Conservation (phyloP, 768 basidiomycete species). For the Leccinum obscurum region DNA sequence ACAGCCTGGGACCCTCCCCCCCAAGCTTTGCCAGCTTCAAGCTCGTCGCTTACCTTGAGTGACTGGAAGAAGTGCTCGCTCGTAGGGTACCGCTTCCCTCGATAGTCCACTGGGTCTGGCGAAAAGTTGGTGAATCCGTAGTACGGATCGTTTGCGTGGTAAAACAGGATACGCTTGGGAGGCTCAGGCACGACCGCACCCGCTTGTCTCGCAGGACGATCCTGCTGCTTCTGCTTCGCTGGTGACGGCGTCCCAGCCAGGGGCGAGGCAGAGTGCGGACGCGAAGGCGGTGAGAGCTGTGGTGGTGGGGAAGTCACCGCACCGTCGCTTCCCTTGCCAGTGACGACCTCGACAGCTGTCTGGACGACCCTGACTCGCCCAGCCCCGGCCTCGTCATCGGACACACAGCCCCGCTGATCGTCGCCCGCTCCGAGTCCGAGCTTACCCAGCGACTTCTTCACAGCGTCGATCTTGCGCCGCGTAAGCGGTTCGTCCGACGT, state of each 20-base stretch:
- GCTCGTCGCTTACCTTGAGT: slow-evolving; percentile 35
- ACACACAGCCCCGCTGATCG: slow-evolving; percentile 26
- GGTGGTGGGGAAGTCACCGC: slow-evolving; percentile 3
- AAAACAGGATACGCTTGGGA: slow-evolving; percentile 33
- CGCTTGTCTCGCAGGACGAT: neutral
- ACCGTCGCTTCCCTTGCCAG: slow-evolving; percentile 5
- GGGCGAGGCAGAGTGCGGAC: slow-evolving; percentile 21
- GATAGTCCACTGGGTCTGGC: slow-evolving; percentile 40
- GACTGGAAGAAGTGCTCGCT: slow-evolving; percentile 51
- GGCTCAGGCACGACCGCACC: neutral
- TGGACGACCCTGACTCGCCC: slow-evolving; percentile 28
- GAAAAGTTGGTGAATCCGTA: slow-evolving; percentile 49
- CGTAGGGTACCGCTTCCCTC: slow-evolving; percentile 42
- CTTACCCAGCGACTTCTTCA: slow-evolving; percentile 30
- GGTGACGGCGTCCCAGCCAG: slow-evolving; percentile 12
- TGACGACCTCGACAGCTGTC: slow-evolving; percentile 26
- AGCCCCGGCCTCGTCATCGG: slow-evolving; percentile 26
- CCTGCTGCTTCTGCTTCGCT: slow-evolving; percentile 11
- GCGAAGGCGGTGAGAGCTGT: slow-evolving; percentile 13
- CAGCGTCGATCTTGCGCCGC: slow-evolving; percentile 27
- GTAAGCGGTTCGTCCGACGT: slow-evolving; percentile 30
- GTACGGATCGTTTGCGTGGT: slow-evolving; percentile 32
- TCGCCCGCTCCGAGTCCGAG: slow-evolving; percentile 26
- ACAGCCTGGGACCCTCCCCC: neutral
- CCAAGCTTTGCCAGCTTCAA: neutral